These are phyloP conservation scores for Fusarium tricinctum DNA, from an alignment of 2,329 filamentous ascomycete species.

Conservation along the genomic window DNA sequence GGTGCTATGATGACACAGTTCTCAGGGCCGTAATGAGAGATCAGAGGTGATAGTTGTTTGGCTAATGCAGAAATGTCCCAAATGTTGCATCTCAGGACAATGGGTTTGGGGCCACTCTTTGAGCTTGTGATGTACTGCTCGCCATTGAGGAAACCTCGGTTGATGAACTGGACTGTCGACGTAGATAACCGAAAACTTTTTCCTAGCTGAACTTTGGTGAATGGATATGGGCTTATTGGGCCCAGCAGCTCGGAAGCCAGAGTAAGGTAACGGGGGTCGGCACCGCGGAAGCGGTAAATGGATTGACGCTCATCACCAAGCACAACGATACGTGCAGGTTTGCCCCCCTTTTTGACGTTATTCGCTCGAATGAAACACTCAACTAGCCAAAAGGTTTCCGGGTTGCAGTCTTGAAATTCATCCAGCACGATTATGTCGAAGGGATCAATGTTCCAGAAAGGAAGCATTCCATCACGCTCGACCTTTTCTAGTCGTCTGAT, in stretches of 20 bases:
- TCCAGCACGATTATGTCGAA: conserved; percentile 53
- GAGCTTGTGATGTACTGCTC: conserved; percentile 50
- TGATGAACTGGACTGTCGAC: conserved; percentile 47
- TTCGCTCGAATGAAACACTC: conserved; percentile 47
- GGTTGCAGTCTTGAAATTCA: conserved; percentile 53
- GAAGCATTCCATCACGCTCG: conserved; percentile 16
- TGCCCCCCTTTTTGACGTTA: conserved; percentile 23
- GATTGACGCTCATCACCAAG: conserved; percentile 53
- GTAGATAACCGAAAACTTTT: conserved; percentile 50
- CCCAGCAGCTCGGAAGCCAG: conserved; percentile 43
- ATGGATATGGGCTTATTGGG: conserved; percentile 42
- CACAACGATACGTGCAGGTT: conserved; percentile 44
- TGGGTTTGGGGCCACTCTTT: conserved; percentile 49
- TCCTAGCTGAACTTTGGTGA: conserved; percentile 34
- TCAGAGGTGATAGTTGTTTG: conserved; percentile 33
- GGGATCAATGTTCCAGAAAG: conserved; percentile 40
- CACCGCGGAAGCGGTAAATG: conserved; percentile 50
- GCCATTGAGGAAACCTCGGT: conserved; percentile 47
- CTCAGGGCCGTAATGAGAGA: conserved; percentile 40
- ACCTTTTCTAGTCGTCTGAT: conserved; percentile 18
- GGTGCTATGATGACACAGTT: conserved; percentile 36
- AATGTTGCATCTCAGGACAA: conserved; percentile 44
- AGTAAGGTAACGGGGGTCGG: conserved; percentile 50
- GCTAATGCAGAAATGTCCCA: conserved; percentile 30
- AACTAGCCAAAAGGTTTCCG: conserved; percentile 47